Evolutionary conservation across 2,329 filamentous ascomycete species (phyloP).

Genomic region (Cladosporium sp.): DNA sequence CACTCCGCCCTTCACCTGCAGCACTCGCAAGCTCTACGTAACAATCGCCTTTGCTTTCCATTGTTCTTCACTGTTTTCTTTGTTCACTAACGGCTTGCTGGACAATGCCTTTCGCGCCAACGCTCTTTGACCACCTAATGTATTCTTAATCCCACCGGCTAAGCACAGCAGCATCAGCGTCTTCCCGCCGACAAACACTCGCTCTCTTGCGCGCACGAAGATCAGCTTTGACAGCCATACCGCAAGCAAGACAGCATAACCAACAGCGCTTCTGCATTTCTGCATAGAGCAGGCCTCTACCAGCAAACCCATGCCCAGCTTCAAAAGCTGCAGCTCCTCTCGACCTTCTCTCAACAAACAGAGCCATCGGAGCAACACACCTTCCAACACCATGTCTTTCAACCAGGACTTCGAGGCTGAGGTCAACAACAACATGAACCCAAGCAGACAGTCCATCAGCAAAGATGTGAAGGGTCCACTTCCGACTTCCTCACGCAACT

Average conservation of each 20-base stretch:
- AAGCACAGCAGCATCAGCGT: background rate
- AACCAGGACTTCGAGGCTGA: conserved; percentile 33
- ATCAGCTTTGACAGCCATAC: background rate
- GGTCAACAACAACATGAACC: conserved; percentile 36
- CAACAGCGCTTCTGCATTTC: background rate
- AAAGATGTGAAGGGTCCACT: conserved; percentile 24
- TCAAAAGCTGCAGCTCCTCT: background rate
- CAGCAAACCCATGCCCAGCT: conserved; percentile 15
- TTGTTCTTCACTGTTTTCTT: conserved; percentile 18
- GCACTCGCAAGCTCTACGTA: background rate
- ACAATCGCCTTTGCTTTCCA: conserved; percentile 9
- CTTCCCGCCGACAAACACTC: background rate
- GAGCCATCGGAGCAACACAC: background rate
- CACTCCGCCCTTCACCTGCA: background rate
- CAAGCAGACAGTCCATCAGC: conserved; percentile 11
- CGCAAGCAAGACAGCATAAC: background rate
- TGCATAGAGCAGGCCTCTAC: background rate
- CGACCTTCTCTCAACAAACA: background rate
- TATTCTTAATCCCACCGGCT: background rate
- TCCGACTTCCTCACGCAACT: conserved; percentile 11
- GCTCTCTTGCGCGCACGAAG: background rate
- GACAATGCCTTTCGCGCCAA: conserved; percentile 18
- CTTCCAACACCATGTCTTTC: conserved; percentile 30
- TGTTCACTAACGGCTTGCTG: conserved; percentile 19
- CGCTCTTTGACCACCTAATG: conserved; percentile 16